Evolutionary conservation across 768 basidiomycete species (phyloP), one percentile per base, ranked within the genome.

Genomic region (Lactarius vividus): DNA sequence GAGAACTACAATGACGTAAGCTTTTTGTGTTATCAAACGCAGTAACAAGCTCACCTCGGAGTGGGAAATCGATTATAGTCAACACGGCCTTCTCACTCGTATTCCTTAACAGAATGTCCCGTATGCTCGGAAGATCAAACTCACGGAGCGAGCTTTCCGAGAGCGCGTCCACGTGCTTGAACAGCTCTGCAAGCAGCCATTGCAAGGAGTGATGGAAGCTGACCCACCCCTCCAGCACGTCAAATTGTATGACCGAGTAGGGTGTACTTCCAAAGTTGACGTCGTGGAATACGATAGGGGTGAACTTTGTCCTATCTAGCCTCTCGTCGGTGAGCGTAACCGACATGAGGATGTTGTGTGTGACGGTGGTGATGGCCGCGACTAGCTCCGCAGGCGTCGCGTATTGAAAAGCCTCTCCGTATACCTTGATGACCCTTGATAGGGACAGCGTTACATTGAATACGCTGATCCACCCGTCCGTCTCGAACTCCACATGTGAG

Each of bases 401-500:
- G 57, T 79, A 79, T n/a, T 82, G 76, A 73, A 89, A 96, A 0
- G 91, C 89, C 70, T 92, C 91, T 7, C 95, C 96, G 67, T 94
- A 92, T 1, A 89, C 88, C 73, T 94, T 92, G 79, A 93, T 92
- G 46, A 94, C 86, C 53, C 94, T 87, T 7, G 91, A 90, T 29
- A 99, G 78, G 39, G 93, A 95, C 11, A 96, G 84, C 7, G 94
- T 95, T 28, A 98, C 90, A 71, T 96, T 95, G 77, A 98, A 98
- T 16, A 97, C 93, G 71, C 89, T 92, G 68, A 97, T 93, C 96
- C 96, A 97, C 23, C 90, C 89, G 70, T 99, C 97, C 35, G 91
- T 90, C 78, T 99, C 97, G 78, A 92, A 99, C 75, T 98, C 96
- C 71, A 99, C 86, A 71, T 98, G 97, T 59, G 80, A 88, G 33